A percentile compares a stretch with the other conserved stretches of the same genome.
phyloP scores from a whole-genome alignment of 345 rosid genomes.

The Firmiana major region DNA sequence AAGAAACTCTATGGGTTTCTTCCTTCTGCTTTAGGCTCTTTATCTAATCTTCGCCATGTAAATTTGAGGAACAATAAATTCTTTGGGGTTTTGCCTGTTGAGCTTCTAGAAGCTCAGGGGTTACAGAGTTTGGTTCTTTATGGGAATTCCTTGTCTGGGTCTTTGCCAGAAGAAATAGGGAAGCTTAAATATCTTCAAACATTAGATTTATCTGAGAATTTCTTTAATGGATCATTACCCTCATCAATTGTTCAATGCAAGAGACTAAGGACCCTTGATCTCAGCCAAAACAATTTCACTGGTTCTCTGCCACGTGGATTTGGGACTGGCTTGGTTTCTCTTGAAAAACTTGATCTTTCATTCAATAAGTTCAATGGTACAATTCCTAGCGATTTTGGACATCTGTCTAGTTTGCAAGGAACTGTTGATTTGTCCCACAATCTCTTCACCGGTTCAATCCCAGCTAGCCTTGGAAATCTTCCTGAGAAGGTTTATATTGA shows the following conservation, averaged over 20 bases:
- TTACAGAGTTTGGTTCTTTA: slow-evolving; percentile 90
- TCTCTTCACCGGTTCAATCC: slow-evolving; percentile 65
- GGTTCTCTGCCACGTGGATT: slow-evolving; percentile 68
- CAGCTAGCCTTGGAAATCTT: slow-evolving; percentile 75
- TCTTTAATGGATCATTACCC: slow-evolving; percentile 73
- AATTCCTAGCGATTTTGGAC: slow-evolving; percentile 70
- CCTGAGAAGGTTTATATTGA: slow-evolving; percentile 98
- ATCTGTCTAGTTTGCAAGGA: slow-evolving; percentile 84
- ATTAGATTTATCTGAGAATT: slow-evolving; percentile 83
- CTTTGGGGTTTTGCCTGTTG: slow-evolving; percentile 60
- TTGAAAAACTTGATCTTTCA: slow-evolving; percentile 81
- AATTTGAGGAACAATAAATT: slow-evolving; percentile 79
- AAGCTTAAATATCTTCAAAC: slow-evolving; percentile 65
- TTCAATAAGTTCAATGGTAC: slow-evolving; percentile 67
- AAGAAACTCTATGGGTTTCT: slow-evolving; percentile 75
- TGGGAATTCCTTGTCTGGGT: slow-evolving; percentile 82
- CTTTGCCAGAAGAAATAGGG: slow-evolving; percentile 66
- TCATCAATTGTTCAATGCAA: slow-evolving; percentile 64
- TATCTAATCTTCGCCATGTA: slow-evolving; percentile 75
- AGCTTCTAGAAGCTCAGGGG: slow-evolving; percentile 71
- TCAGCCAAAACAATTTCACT: slow-evolving; percentile 79
- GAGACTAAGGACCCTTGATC: slow-evolving; percentile 70
- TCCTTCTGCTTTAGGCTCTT: slow-evolving; percentile 76
- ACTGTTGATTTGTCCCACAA: slow-evolving; percentile 96
- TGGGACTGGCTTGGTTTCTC: slow-evolving; percentile 56